phyloP scores from a whole-genome alignment of 169 alveolate genomes.

The Plasmodium falciparum region DNA sequence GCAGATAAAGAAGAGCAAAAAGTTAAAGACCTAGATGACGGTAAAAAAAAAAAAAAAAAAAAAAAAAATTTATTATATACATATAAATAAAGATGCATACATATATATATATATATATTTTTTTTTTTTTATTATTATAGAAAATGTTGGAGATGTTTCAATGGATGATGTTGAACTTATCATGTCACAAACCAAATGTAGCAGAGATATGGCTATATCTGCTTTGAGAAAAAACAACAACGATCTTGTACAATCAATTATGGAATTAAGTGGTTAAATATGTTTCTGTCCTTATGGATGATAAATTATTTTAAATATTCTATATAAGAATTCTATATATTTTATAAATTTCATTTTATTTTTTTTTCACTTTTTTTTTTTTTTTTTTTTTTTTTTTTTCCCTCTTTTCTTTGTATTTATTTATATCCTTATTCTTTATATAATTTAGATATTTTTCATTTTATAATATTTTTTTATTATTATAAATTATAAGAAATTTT shows the following conservation, averaged over 20 bases:
- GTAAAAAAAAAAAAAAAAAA: conserved; percentile 19
- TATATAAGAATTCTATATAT: too few species aligned
- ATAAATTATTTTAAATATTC: too few species aligned
- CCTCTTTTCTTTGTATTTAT: too few species aligned
- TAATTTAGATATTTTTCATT: too few species aligned
- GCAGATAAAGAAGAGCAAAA: conserved; percentile 79
- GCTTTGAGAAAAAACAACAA: conserved; percentile 90
- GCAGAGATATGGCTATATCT: conserved; percentile 91
- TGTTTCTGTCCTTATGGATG: too few species aligned
- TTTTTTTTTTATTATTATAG: conserved; percentile 7
- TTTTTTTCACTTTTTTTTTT: too few species aligned
- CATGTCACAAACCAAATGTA: conserved; percentile 91
- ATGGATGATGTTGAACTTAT: conserved; percentile 90
- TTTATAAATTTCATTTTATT: too few species aligned
- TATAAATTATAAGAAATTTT: too few species aligned
- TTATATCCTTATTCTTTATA: too few species aligned
- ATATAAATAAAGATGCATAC: background rate
- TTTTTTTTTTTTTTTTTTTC: too few species aligned
- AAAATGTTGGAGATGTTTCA: conserved; percentile 79
- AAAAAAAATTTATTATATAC: background rate
- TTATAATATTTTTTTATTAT: too few species aligned
- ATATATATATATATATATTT: background rate
- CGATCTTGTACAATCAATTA: conserved; percentile 92
- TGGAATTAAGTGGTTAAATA: conserved; percentile 82
- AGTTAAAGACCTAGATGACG: conserved; percentile 81